These are phyloP conservation scores for Boehmeria nivea DNA, from an alignment of 306 rosid species.

Conservation along the genomic window DNA sequence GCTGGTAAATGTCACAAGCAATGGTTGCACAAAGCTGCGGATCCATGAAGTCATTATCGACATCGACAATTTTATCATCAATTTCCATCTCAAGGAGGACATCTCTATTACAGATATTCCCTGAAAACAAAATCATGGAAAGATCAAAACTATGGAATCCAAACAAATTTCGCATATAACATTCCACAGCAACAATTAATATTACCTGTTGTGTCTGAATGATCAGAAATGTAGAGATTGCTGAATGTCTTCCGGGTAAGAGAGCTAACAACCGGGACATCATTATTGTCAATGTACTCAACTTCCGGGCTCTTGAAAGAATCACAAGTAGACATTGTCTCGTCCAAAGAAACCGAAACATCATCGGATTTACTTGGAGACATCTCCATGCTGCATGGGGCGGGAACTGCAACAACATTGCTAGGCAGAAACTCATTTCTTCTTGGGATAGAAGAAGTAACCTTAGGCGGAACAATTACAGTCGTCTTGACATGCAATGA, in stretches of 20 bases:
- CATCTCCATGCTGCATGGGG: conserved; percentile 44
- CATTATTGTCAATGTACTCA: conserved; percentile 73
- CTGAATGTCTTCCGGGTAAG: conserved; percentile 64
- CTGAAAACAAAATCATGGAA: conserved; percentile 33
- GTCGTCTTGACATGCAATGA: conserved; percentile 37
- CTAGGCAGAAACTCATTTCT: conserved; percentile 30
- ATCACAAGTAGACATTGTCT: conserved; percentile 77
- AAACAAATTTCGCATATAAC: neutral
- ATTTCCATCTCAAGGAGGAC: conserved; percentile 52
- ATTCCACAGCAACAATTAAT: neutral
- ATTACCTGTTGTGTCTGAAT: conserved; percentile 45
- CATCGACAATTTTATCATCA: conserved; percentile 44
- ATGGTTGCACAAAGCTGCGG: conserved; percentile 83
- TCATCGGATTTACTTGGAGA: conserved; percentile 83
- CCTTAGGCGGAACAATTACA: conserved; percentile 38
- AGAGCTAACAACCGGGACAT: conserved; percentile 52
- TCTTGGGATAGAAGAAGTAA: conserved; percentile 23
- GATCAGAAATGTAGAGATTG: conserved; percentile 63
- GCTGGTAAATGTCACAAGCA: conserved; percentile 96
- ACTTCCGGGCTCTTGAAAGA: conserved; percentile 83
- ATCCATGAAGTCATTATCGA: conserved; percentile 62
- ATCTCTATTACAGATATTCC: conserved; percentile 57
- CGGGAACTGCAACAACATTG: conserved; percentile 16
- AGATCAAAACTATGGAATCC: neutral
- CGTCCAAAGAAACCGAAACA: conserved; percentile 73